Evolutionary conservation across 1,284 basidiomycete genomes (phyloP).

Genomic region (Naganishia liquefaciens): DNA sequence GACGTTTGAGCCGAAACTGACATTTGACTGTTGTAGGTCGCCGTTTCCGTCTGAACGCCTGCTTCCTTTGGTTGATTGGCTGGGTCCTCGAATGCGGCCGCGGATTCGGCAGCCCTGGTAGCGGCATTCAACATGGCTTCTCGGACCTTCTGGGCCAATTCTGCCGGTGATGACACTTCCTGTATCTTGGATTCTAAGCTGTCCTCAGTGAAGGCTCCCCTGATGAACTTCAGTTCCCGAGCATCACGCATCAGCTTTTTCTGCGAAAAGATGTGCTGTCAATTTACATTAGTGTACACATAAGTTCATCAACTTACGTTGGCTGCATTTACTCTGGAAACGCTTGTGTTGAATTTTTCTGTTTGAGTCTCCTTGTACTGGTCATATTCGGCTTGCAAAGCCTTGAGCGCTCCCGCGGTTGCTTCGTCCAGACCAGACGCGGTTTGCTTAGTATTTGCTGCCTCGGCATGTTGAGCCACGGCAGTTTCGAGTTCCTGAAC

Average conservation of each 20-base stretch:
- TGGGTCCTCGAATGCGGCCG: background rate
- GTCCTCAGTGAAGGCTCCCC: conserved; percentile 1
- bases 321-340: conserved; percentile 20
- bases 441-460: background rate
- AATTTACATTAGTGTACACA: no score
- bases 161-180: background rate
- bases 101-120: background rate
- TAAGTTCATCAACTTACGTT: conserved; percentile 25
- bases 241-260: conserved; percentile 23
- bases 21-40: background rate
- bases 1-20: background rate
- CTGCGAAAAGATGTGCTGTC: background rate
- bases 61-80: conserved; percentile 5
- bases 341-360: conserved; percentile 14
- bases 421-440: background rate
- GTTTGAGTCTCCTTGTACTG: conserved; percentile 26
- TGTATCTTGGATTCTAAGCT: conserved; percentile 5
- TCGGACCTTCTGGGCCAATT: conserved; percentile 13
- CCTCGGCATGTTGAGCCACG: background rate
- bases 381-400: conserved; percentile 28
- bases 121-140: background rate
- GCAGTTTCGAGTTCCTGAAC: conserved; percentile 13
- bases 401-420: conserved; percentile 6
- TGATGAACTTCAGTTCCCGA: conserved; percentile 2
- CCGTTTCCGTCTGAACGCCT: conserved; percentile 13